Conservation (phyloP, 352 stramenopile genomes). For the Blastocystis sp. region DNA sequence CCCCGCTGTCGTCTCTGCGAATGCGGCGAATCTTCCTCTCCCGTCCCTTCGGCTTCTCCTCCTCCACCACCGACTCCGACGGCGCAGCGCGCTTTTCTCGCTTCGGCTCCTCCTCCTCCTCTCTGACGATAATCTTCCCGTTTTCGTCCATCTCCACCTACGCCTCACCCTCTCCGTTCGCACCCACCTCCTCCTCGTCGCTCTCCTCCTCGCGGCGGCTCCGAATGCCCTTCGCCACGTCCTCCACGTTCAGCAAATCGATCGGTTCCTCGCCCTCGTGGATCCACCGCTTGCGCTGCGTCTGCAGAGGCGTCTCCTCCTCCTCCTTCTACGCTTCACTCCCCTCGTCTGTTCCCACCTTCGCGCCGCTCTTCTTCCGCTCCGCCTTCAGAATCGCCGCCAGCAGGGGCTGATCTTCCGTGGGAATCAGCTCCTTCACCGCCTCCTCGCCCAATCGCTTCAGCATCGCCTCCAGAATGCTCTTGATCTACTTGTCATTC, state of each 20-base stretch:
- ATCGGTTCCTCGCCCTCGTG: conserved; percentile 32
- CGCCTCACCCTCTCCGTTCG: not conserved
- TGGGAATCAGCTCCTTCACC: not conserved
- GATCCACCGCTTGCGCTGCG: conserved; percentile 16
- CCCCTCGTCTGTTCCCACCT: not conserved
- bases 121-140: conserved; percentile 18
- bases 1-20: not conserved
- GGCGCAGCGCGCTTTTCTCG: not conserved
- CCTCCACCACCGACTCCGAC: conserved; percentile 7
- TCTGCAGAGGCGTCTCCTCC: not conserved
- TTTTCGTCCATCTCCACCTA: conserved; percentile 47
- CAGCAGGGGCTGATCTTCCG: conserved; percentile 17
- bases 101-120: not conserved
- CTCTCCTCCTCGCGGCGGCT: not conserved
- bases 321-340: conserved; percentile 19
- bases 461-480: conserved; percentile 4
- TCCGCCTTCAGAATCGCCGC: not conserved
- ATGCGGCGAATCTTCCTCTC: not conserved
- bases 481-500: not conserved
- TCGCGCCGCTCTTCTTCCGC: not conserved
- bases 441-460: conserved; percentile 17
- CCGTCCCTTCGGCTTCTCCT: not conserved
- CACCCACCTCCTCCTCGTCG: not conserved
- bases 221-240: not conserved
- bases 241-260: conserved; percentile 45